phyloP scores from a whole-genome alignment of 495 filamentous ascomycete genomes.

The Neurospora sp. region DNA sequence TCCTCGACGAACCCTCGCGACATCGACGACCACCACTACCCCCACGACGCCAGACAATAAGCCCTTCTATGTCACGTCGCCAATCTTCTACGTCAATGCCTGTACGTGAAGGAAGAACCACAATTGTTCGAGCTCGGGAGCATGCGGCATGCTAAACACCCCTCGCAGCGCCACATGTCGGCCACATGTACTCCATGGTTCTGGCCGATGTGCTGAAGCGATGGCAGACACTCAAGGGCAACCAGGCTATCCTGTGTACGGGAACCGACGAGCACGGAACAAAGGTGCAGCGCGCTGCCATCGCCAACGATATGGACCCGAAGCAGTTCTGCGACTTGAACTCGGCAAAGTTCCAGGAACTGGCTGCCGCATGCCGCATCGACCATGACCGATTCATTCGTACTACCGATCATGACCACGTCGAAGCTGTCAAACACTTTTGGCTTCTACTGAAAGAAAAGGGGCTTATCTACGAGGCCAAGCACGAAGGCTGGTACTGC shows the following conservation, averaged over 20 bases:
- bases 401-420: constrained; percentile 75
- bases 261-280: constrained; percentile 98
- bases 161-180: constrained; percentile 73
- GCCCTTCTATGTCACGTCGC: constrained; percentile 91
- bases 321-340: constrained; percentile 50
- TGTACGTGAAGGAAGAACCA: constrained; percentile 39
- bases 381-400: constrained; percentile 79
- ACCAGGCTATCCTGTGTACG: constrained; percentile 64
- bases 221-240: constrained; percentile 72
- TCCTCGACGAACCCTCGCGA: constrained; percentile 3
- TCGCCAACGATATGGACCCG: constrained; percentile 42
- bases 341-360: constrained; percentile 53
- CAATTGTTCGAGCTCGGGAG: neutral
- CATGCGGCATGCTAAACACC: constrained; percentile 11
- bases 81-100: constrained; percentile 99
- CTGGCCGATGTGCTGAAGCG: constrained; percentile 85
- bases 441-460: constrained; percentile 69
- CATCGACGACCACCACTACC: neutral
- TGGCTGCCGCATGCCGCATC: constrained; percentile 60
- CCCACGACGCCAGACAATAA: constrained; percentile 38
- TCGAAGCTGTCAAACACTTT: constrained; percentile 80
- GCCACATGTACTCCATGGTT: constrained; percentile 89
- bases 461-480: constrained; percentile 73
- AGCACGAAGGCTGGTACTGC: constrained; percentile 93
- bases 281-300: constrained; percentile 88